Base-by-base conservation (phyloP, 2,329 filamentous ascomycete genomes). In the Fusarium clavum region DNA sequence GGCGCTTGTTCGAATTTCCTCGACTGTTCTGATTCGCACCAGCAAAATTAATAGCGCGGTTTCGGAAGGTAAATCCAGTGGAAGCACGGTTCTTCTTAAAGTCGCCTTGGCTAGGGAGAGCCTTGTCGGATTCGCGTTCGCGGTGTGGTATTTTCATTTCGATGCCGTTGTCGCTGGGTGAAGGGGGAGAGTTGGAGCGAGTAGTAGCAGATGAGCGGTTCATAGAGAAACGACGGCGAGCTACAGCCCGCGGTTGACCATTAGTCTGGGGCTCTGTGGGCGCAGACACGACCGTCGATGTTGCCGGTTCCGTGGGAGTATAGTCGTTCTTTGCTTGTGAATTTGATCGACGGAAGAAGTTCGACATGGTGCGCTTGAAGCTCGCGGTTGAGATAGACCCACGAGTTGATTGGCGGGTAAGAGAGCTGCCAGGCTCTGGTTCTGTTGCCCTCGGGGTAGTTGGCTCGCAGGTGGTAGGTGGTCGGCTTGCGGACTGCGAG, bases 41-140 rank as follows among this genome's bases (percentile, higher is more conserved):
- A 51, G 80, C 81, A 62, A 87, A 87, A 70, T 85, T 84, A 54
- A 87, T 81, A 16, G 81, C 82, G 18, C 82, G 83, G 22, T 81
- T 80, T 44, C 85, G 84, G 5, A 88, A 69, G 11, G 79, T 81
- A 24, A 88, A 75, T 25, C 85, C 85, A 8, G 87, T 89, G 4
- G 82, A 81, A 8, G 85, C 81, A 18, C 86, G 83, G 61, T 81
- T 81, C 78, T 88, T 89, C 69, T 81, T 82, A 52, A 87, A 85
- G 63, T 86, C 85, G 5, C 80, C 78, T 5, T 81, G 75, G 2
- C 76, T 79, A 12, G 86, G 83, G 32, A 85, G 71, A 40, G 75
- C 77, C 43, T 79, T 75, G 34, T 76, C 64, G 34, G 65, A 57
- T 6, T 71, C 55, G 16, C 60, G 72, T 20, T 75, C 65, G 3